A percentile compares a stretch with the other conserved stretches of the same genome.
phyloP scores from a whole-genome alignment of 768 basidiomycete species.

The Hypsizygus marmoreus region DNA sequence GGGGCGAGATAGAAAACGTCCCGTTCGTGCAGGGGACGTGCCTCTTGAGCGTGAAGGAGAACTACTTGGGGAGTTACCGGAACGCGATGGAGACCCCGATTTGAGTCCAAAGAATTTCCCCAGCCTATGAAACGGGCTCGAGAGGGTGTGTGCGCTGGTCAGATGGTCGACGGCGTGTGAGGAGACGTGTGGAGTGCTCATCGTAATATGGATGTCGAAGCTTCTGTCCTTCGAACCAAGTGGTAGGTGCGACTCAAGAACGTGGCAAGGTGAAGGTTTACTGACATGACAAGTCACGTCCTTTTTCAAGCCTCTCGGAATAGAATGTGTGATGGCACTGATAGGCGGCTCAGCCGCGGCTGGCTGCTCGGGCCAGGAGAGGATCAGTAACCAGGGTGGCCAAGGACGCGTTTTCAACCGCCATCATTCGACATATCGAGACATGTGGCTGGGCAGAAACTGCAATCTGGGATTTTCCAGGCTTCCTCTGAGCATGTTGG shows the following conservation, averaged over 20 bases:
- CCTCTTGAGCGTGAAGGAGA: neutral
- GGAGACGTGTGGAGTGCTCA: neutral
- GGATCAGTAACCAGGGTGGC: conserved; percentile 18
- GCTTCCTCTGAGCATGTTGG: no score
- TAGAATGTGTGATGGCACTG: conserved; percentile 12
- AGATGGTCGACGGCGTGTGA: neutral
- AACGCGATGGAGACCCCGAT: conserved; percentile 2
- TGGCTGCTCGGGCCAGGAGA: neutral
- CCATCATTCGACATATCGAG: neutral
- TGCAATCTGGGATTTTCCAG: neutral
- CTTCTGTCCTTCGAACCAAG: no score
- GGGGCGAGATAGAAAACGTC: neutral
- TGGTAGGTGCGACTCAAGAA: no score
- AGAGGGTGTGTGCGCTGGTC: neutral
- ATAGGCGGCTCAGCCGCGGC: conserved; percentile 2
- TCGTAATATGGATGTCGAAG: no score
- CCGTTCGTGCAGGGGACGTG: neutral
- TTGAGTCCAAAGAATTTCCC: conserved; percentile 13
- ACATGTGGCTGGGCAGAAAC: conserved; percentile 13
- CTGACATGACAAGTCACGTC: conserved; percentile 6
- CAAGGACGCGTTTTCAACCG: conserved; percentile 3
- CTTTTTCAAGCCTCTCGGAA: conserved; percentile 12
- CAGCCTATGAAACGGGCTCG: conserved; percentile 7
- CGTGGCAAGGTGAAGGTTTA: no score
- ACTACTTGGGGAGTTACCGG: neutral